These are phyloP conservation scores for Chiua virens DNA, from an alignment of 768 basidiomycete species.

Conservation along the genomic window DNA sequence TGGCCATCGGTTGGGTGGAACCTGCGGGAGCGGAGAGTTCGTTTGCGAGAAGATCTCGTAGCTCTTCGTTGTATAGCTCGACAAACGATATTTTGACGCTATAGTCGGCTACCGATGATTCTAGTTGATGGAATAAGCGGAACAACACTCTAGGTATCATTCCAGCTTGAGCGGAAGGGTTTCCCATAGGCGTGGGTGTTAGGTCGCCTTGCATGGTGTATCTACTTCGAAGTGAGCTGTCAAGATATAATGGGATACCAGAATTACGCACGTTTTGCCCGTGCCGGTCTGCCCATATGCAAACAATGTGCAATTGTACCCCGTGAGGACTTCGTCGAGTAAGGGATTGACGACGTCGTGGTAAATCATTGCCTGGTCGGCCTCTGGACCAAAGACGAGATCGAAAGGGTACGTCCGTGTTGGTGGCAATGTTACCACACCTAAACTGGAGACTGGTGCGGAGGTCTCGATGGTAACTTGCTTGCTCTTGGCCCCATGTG, in stretches of 20 bases:
- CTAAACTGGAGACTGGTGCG: constrained; percentile 63
- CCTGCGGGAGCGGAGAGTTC: constrained; percentile 74
- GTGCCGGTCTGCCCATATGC: constrained; percentile 99
- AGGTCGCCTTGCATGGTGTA: constrained; percentile 99
- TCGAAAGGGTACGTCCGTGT: constrained; percentile 92
- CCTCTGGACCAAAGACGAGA: constrained; percentile 94
- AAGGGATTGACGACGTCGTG: constrained; percentile 91
- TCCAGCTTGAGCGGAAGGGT: constrained; percentile 86
- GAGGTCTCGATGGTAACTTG: constrained; percentile 82
- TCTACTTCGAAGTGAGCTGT: constrained; percentile 37
- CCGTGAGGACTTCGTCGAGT: constrained; percentile 89
- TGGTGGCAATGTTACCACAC: constrained; percentile 72
- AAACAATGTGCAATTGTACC: constrained; percentile 97
- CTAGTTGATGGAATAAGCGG: constrained; percentile 86
- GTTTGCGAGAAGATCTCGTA: constrained; percentile 84
- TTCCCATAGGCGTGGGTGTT: constrained; percentile 76
- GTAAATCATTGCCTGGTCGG: constrained; percentile 92
- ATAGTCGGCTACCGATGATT: constrained; percentile 74
- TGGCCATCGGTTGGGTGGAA: constrained; percentile 76
- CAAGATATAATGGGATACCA: background rate
- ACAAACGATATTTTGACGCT: constrained; percentile 93
- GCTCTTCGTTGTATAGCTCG: constrained; percentile 97
- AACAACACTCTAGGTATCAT: constrained; percentile 95
- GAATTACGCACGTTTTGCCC: constrained; percentile 84
- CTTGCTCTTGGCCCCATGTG: constrained; percentile 71